phyloP scores from a whole-genome alignment of 495 filamentous ascomycete genomes.

The Xylaria scruposa region DNA sequence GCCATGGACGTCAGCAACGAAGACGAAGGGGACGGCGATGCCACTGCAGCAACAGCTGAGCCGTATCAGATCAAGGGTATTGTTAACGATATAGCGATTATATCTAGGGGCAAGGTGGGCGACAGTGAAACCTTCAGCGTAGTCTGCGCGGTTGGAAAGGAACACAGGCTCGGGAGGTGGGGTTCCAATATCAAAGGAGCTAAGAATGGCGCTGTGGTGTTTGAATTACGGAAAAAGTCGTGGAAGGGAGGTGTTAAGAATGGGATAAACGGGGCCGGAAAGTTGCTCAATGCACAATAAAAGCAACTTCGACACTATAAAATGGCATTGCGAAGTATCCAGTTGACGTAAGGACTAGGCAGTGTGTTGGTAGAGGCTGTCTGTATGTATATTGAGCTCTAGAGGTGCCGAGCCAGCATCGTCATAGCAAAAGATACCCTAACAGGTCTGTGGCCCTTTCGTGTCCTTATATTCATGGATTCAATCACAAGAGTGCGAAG shows the following conservation, averaged over 20 bases:
- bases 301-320: neutral
- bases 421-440: conserved; percentile 16
- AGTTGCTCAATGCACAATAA: neutral
- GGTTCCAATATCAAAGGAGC: conserved; percentile 60
- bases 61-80: conserved; percentile 66
- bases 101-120: conserved; percentile 75
- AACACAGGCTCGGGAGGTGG: conserved; percentile 83
- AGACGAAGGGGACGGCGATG: conserved; percentile 30
- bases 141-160: conserved; percentile 83
- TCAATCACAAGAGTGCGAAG: neutral
- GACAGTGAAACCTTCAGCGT: conserved; percentile 78
- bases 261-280: neutral
- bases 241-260: neutral
- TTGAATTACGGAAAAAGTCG: conserved; percentile 67
- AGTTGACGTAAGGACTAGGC: neutral
- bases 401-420: neutral
- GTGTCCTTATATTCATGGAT: neutral
- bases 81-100: conserved; percentile 83
- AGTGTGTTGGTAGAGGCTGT: conserved; percentile 1
- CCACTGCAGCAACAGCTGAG: neutral
- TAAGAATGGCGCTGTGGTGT: conserved; percentile 79
- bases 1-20: conserved; percentile 20
- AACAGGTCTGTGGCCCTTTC: neutral
- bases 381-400: conserved; percentile 22
- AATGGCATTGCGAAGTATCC: neutral